These are phyloP conservation scores for Trametes versicolor DNA, from an alignment of 1,284 basidiomycete genomes.

Conservation along the genomic window DNA sequence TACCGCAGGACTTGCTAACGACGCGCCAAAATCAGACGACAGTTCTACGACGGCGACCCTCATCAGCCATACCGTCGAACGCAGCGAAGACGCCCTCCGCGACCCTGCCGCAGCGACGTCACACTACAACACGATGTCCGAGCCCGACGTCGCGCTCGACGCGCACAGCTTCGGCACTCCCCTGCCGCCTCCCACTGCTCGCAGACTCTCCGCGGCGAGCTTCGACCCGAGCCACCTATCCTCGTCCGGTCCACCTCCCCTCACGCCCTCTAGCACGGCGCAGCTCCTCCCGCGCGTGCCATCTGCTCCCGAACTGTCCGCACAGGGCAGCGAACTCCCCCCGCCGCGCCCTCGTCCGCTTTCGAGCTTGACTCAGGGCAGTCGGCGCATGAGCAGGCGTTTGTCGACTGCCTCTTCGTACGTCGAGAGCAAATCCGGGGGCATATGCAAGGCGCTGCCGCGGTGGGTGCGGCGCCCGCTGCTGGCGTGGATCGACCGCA, in stretches of 20 bases:
- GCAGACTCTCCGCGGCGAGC: slow-evolving; percentile 1
- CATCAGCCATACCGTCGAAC: slow-evolving; percentile 17
- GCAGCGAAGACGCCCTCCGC: slow-evolving; percentile 35
- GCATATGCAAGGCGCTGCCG: slow-evolving; percentile 53
- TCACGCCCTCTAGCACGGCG: slow-evolving; percentile 5
- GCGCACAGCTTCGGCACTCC: slow-evolving; percentile 48
- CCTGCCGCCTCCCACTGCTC: slow-evolving; percentile 12
- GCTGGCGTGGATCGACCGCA: slow-evolving; percentile 74
- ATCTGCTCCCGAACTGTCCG: slow-evolving; percentile 4
- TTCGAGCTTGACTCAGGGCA: slow-evolving; percentile 16
- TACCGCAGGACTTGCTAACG: neutral
- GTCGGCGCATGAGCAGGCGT: slow-evolving; percentile 21
- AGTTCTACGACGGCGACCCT: neutral
- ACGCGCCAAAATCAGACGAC: slow-evolving; percentile 18
- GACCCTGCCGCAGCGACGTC: slow-evolving; percentile 33
- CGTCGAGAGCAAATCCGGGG: slow-evolving; percentile 51
- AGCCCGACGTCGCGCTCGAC: slow-evolving; percentile 50
- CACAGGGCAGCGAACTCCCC: neutral
- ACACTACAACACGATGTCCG: slow-evolving; percentile 53
- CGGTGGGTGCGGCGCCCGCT: slow-evolving; percentile 59
- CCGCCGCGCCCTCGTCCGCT: slow-evolving; percentile 10
- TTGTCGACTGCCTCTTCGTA: slow-evolving; percentile 48
- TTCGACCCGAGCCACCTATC: slow-evolving; percentile 3
- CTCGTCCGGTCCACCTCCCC: neutral
- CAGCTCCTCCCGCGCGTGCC: slow-evolving; percentile 1